Conservation (phyloP, 2,329 filamentous ascomycete species). For the Aschersonia sp. region DNA sequence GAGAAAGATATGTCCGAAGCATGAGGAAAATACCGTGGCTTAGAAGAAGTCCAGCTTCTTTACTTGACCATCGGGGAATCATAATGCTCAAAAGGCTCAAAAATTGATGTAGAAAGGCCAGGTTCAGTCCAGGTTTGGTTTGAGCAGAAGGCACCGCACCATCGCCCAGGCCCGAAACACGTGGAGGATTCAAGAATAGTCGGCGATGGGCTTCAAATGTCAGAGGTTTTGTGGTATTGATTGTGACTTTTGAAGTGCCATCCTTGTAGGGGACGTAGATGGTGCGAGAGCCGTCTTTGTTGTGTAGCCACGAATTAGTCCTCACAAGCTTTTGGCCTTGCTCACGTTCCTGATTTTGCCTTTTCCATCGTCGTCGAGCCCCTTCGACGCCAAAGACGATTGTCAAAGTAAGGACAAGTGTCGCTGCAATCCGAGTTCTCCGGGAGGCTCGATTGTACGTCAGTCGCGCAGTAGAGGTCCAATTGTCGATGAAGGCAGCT, state of each 20-base stretch:
- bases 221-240: slow-evolving; percentile 75
- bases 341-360: slow-evolving; percentile 61
- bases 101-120: slow-evolving; percentile 95
- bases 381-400: slow-evolving; percentile 72
- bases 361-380: slow-evolving; percentile 62
- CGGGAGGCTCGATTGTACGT: slow-evolving; percentile 51
- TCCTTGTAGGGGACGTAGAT: slow-evolving; percentile 92
- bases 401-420: slow-evolving; percentile 59
- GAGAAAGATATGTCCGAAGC: slow-evolving; percentile 81
- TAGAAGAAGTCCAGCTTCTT: slow-evolving; percentile 79
- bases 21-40: slow-evolving; percentile 85
- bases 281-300: slow-evolving; percentile 87
- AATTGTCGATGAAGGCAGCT: slow-evolving; percentile 47
- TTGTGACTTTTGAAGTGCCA: slow-evolving; percentile 78
- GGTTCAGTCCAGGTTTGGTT: slow-evolving; percentile 84
- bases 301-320: slow-evolving; percentile 81
- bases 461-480: slow-evolving; percentile 34
- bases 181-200: slow-evolving; percentile 80
- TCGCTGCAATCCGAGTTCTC: slow-evolving; percentile 59
- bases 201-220: slow-evolving; percentile 94
- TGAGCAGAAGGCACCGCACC: slow-evolving; percentile 70
- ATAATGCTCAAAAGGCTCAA: slow-evolving; percentile 93
- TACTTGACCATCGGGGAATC: slow-evolving; percentile 89
- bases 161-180: slow-evolving; percentile 63
- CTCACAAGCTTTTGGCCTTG: slow-evolving; percentile 70